These are phyloP conservation scores for Tetragonia tetragonoides DNA, from an alignment of 148 eudicot genomes.

Conservation along the genomic window DNA sequence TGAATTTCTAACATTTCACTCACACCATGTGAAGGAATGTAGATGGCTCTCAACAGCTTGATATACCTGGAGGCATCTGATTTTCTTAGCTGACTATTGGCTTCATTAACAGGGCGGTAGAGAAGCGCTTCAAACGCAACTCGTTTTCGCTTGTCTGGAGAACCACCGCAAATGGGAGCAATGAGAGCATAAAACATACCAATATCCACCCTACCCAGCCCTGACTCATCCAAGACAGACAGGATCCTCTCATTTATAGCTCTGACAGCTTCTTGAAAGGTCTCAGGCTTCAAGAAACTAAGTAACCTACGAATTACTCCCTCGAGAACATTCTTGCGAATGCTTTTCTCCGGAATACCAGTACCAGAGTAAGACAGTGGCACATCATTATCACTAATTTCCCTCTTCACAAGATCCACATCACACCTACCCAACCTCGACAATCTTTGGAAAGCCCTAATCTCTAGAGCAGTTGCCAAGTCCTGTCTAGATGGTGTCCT, in stretches of 20 bases:
- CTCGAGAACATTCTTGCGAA: slow-evolving; percentile 88
- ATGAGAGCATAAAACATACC: slow-evolving; percentile 94
- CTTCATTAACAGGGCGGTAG: slow-evolving; percentile 76
- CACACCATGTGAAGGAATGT: slow-evolving; percentile 69
- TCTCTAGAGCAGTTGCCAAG: slow-evolving; percentile 72
- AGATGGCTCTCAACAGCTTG: slow-evolving; percentile 72
- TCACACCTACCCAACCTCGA: slow-evolving; percentile 82
- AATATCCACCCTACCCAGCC: slow-evolving; percentile 76
- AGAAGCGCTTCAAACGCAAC: slow-evolving; percentile 79
- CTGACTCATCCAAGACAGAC: slow-evolving; percentile 74
- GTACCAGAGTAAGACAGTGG: slow-evolving; percentile 84
- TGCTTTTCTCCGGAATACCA: slow-evolving; percentile 77
- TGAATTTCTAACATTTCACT: slow-evolving; percentile 86
- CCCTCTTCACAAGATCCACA: slow-evolving; percentile 70
- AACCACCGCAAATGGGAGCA: slow-evolving; percentile 81
- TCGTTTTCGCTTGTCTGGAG: slow-evolving; percentile 66
- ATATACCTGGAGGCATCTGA: slow-evolving; percentile 62
- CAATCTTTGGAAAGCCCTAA: slow-evolving; percentile 84
- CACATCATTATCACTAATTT: slow-evolving; percentile 64
- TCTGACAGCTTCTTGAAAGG: slow-evolving; percentile 87
- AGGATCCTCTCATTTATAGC: slow-evolving; percentile 85
- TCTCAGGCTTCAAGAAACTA: slow-evolving; percentile 85
- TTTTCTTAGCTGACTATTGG: slow-evolving; percentile 53
- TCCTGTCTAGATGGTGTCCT: slow-evolving; percentile 73
- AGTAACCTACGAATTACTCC: slow-evolving; percentile 67